Conservation (phyloP, 108 stramenopile genomes). For the Epithemia pelagica region DNA sequence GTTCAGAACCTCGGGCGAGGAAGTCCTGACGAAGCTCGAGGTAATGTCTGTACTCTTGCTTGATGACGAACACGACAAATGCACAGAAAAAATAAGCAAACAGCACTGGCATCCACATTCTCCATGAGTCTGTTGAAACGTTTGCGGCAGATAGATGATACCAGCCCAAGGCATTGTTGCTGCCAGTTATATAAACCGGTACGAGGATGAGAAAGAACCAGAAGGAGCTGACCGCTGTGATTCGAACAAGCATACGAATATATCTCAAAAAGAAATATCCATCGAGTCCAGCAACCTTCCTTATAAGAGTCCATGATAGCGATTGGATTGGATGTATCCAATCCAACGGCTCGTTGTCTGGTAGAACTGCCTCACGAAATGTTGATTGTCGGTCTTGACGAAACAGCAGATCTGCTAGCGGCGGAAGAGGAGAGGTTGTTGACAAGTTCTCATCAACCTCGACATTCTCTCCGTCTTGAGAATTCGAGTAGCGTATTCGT, state of each 20-base stretch:
- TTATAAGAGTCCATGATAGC: conserved; percentile 64
- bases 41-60: conserved; percentile 82
- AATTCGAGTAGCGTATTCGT: background rate
- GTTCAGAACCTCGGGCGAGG: conserved; percentile 53
- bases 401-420: background rate
- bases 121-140: conserved; percentile 43
- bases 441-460: background rate
- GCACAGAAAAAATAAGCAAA: conserved; percentile 80
- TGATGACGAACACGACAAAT: conserved; percentile 77
- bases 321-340: conserved; percentile 62
- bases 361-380: conserved; percentile 9
- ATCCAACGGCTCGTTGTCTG: conserved; percentile 46
- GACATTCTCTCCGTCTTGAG: background rate
- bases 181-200: conserved; percentile 66
- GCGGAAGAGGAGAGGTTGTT: conserved; percentile 5
- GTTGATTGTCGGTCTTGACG: background rate
- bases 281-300: conserved; percentile 75
- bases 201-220: conserved; percentile 71
- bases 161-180: conserved; percentile 62
- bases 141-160: conserved; percentile 82
- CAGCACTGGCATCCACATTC: conserved; percentile 81
- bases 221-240: conserved; percentile 66
- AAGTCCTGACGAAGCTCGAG: conserved; percentile 73
- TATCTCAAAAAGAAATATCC: conserved; percentile 87
- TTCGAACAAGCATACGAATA: conserved; percentile 81